These are phyloP conservation scores for Schizonepeta tenuifolia DNA, from an alignment of 257 asterid genomes.

Conservation along the genomic window DNA sequence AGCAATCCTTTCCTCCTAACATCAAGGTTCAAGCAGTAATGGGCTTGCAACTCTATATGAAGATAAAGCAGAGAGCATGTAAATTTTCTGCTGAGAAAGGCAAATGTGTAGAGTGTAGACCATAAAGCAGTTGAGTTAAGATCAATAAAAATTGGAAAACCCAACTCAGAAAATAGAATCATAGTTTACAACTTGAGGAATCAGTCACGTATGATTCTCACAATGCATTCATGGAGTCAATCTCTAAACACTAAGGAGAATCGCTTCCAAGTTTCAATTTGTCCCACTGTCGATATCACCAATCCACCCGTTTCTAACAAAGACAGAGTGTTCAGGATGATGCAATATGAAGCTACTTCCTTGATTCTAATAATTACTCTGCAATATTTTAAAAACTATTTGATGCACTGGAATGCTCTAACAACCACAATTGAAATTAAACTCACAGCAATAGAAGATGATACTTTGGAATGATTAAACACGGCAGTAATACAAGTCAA, in stretches of 20 bases:
- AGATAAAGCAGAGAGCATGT: not conserved
- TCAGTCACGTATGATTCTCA: not conserved
- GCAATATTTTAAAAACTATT: not conserved
- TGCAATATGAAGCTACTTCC: not conserved
- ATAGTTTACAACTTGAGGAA: not conserved
- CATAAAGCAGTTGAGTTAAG: not conserved
- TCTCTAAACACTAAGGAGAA: not conserved
- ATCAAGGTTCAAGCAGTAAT: not conserved
- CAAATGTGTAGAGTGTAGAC: not conserved
- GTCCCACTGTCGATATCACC: not conserved
- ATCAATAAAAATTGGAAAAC: not conserved
- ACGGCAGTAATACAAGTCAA: not conserved
- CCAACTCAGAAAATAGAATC: not conserved
- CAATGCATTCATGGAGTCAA: not conserved
- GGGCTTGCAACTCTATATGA: not conserved
- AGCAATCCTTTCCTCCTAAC: not conserved
- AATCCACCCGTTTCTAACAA: not conserved
- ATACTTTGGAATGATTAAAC: not conserved
- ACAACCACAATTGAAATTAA: not conserved
- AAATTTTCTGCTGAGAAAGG: constrained; percentile 2
- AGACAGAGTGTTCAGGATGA: not conserved
- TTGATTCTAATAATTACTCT: not conserved
- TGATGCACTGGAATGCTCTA: not conserved
- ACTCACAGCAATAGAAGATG: constrained; percentile 4
- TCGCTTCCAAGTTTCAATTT: not conserved